Evolutionary conservation across 148 eudicot species (phyloP), one percentile per base, ranked within the genome.

Genomic region (Chenopodium quinoa): DNA sequence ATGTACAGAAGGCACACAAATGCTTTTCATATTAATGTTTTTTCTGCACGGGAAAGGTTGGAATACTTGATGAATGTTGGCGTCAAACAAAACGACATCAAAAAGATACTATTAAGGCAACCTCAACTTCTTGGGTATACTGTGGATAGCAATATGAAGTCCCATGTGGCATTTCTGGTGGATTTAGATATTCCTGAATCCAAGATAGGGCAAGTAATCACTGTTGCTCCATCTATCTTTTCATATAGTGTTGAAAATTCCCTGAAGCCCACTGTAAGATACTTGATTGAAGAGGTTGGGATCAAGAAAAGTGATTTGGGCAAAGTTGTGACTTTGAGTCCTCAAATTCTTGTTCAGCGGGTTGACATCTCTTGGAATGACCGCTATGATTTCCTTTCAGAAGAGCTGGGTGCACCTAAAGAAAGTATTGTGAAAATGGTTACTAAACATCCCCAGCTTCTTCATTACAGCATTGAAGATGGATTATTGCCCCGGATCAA

Each of bases 311-410:
- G 82, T 83, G 97, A 96, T 58, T 80, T 96, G 80, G 87, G 88
- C 68, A 96, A 96, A 89, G 99, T 96, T 83, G 91, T 96, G 83
- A 94, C 93, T 89, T 71, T 96, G 84, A 96, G 99, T 80, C 98
- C 99, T 84, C 98, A 93, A 85, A 93, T 96, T 80, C 90, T 96
- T 82, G 98, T 93, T 88, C 99, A 93, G 86, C 86, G 97, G 74
- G 92, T 93, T 71, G 98, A 96, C 80, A 84, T 86, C 79, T 84
- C 97, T 46, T 96, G 97, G 97, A 91, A 83, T 78, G 87, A 92
- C 67, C 97, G 97, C 52, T 89, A 87, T 68, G 89, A 79, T 78
- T 96, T 96, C 87, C 93, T 96, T 60, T 80, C 91, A 11, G 89
- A 91, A 78, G 99, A 96, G 82, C 81, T 96, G 82, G 92, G 90